These are phyloP conservation scores for Coccomyxa subellipsoidea DNA, from an alignment of 163 green algal genomes.

Conservation along the genomic window DNA sequence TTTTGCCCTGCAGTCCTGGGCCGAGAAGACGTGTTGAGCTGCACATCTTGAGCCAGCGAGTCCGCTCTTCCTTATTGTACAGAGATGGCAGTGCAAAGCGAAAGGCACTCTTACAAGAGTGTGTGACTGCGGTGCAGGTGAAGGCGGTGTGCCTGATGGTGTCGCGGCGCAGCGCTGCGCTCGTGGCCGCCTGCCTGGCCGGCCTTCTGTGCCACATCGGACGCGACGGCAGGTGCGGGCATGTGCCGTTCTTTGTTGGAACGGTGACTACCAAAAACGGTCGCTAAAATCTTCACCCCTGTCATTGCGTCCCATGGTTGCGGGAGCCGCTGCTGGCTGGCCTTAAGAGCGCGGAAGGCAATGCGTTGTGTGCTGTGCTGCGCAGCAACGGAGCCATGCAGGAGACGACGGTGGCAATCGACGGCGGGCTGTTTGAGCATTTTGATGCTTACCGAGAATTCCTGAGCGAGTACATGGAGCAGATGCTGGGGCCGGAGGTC, in stretches of 20 bases:
- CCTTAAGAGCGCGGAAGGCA: too few relatives aligned
- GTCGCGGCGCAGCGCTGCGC: slow-evolving; percentile 47
- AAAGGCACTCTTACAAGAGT: too few relatives aligned
- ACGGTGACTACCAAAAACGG: too few relatives aligned
- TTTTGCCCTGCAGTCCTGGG: too few relatives aligned
- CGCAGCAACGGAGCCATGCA: not conserved
- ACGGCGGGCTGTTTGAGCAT: slow-evolving; percentile 76
- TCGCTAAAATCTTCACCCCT: too few relatives aligned
- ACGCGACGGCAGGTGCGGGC: not conserved
- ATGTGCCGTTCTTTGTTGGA: not conserved
- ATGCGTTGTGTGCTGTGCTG: not conserved
- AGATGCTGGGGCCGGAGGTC: not conserved
- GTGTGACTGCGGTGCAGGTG: slow-evolving; percentile 19
- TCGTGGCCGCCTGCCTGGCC: slow-evolving; percentile 54
- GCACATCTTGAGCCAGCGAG: too few relatives aligned
- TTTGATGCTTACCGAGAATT: slow-evolving; percentile 53
- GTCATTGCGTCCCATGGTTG: too few relatives aligned
- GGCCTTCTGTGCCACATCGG: slow-evolving; percentile 49
- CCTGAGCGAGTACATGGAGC: not conserved
- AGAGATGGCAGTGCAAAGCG: too few relatives aligned
- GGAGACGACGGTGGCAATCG: slow-evolving; percentile 55
- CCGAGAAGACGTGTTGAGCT: too few relatives aligned
- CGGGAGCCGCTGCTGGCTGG: too few relatives aligned
- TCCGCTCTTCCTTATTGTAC: too few relatives aligned
- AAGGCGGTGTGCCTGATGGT: slow-evolving; percentile 64